Percentiles rank a stretch among this genome's conserved stretches.
These are phyloP conservation scores for Leptographium procerum DNA, from an alignment of 2,329 filamentous ascomycete species.

Conservation along the genomic window DNA sequence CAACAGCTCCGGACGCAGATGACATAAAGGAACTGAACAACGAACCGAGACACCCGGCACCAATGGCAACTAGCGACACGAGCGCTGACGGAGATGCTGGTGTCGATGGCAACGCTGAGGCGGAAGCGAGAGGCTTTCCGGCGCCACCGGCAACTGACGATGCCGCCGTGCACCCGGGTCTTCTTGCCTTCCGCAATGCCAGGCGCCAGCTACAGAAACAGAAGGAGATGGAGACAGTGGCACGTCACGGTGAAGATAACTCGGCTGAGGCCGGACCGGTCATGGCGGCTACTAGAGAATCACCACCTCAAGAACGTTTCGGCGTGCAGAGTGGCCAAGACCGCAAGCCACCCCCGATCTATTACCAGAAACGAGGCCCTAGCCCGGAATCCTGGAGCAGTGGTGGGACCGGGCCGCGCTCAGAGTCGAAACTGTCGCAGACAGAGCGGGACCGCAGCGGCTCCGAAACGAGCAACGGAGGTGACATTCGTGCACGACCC, in stretches of 20 bases:
- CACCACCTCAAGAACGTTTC: constrained; percentile 2
- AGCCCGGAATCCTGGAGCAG: constrained; percentile 30
- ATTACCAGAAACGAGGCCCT: constrained; percentile 31
- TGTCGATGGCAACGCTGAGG: background rate
- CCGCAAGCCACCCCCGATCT: constrained; percentile 30
- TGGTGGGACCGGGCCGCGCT: constrained; percentile 16
- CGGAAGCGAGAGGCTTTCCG: background rate
- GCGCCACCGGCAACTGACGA: constrained; percentile 20
- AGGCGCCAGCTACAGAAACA: constrained; percentile 44
- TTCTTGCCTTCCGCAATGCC: constrained; percentile 46
- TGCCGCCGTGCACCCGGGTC: constrained; percentile 32
- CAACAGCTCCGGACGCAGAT: background rate
- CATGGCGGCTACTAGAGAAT: background rate
- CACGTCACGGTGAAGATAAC: constrained; percentile 20
- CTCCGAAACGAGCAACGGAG: constrained; percentile 40
- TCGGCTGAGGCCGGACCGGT: background rate
- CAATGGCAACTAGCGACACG: background rate
- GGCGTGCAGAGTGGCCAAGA: constrained; percentile 22
- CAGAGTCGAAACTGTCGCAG: constrained; percentile 17
- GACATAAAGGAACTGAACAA: background rate
- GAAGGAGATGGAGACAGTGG: constrained; percentile 39
- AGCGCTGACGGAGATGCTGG: background rate
- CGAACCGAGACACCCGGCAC: no score
- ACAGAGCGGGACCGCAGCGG: constrained; percentile 42
- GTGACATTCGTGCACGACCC: constrained; percentile 1